Evolutionary conservation across 2,329 filamentous ascomycete genomes (phyloP), one percentile per base, ranked within the genome.

Genomic region (Dactylonectria macrodidyma): DNA sequence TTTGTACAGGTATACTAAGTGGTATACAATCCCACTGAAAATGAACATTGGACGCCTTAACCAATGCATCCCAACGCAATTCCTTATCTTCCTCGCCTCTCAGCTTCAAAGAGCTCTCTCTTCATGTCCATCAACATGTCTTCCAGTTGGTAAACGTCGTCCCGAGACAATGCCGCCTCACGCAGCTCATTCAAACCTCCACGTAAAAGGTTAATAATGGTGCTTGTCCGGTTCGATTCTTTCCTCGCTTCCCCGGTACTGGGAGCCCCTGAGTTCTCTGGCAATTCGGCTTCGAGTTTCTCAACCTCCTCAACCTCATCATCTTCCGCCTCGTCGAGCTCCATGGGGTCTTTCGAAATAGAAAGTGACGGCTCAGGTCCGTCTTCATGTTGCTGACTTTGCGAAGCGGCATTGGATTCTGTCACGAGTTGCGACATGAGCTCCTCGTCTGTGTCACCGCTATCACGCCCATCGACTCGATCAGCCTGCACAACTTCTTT

Each of bases 71-170:
- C 52, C 44, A 55, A 68, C 54, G 50, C 63, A 51, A 46, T 52
- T 48, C 62, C 71, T 54, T 82, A 70, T 66, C 86, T 80, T 44
- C 88, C 86, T 68, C 92, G 86, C 74, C 84, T 84, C 74, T 90
- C 90, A 16, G 93, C 93, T 63, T 91, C 89, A 78, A 92, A 93
- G 59, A 95, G 86, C 78, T 92, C 90, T 70, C 88, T 86, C 79
- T 93, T 91, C 71, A 95, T 89, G 78, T 95, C 92, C 83, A 95
- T 93, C 77, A 96, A 85, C 74, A 94, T 83, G 77, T 95, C 92
- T 76, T 96, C 93, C 71, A 96, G 86, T 77, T 91, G 86, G 66
- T 90, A 87, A 60, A 94, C 88, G 68, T 93, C 90, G 11, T 88
- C 84, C 11, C 89, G 86, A 16, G 89, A 89, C 48, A 97, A 81